Conservation (phyloP, 2,329 filamentous ascomycete species). For the Iodosphaeria phyllophila region DNA sequence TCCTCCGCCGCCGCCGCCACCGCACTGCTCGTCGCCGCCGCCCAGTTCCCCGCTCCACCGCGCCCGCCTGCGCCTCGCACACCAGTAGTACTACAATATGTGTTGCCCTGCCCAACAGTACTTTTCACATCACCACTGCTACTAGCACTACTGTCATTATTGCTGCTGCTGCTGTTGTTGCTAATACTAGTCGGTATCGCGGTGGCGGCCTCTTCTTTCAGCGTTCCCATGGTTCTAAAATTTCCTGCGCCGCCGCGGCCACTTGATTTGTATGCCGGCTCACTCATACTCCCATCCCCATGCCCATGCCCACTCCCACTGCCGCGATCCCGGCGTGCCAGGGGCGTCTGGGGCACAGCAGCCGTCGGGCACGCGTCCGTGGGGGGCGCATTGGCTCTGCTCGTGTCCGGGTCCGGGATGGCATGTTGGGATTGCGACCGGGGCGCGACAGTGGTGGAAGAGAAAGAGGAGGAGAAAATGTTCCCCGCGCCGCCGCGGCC, state of each 20-base stretch:
- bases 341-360: no score
- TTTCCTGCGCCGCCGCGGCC: conserved; percentile 49
- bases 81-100: no score
- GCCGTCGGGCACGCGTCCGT: not conserved
- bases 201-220: not conserved
- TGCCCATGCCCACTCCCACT: no score
- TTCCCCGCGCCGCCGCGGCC: conserved; percentile 47
- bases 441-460: conserved; percentile 3
- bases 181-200: not conserved
- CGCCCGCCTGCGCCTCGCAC: conserved; percentile 17
- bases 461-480: conserved; percentile 22
- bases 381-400: not conserved
- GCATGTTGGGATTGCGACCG: conserved; percentile 1
- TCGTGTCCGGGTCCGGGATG: conserved; percentile 1
- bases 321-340: not conserved
- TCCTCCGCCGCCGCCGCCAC: conserved; percentile 4
- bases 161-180: conserved; percentile 1
- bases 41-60: conserved; percentile 40
- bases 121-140: no score
- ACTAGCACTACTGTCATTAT: not conserved
- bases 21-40: conserved; percentile 1
- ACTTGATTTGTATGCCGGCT: conserved; percentile 27
- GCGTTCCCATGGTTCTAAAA: no score
- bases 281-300: no score
- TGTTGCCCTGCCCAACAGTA: no score